Percentiles rank a stretch among this genome's conserved stretches.
These are phyloP conservation scores for Claviceps fusiformis DNA, from an alignment of 2,329 filamentous ascomycete genomes.

Conservation along the genomic window DNA sequence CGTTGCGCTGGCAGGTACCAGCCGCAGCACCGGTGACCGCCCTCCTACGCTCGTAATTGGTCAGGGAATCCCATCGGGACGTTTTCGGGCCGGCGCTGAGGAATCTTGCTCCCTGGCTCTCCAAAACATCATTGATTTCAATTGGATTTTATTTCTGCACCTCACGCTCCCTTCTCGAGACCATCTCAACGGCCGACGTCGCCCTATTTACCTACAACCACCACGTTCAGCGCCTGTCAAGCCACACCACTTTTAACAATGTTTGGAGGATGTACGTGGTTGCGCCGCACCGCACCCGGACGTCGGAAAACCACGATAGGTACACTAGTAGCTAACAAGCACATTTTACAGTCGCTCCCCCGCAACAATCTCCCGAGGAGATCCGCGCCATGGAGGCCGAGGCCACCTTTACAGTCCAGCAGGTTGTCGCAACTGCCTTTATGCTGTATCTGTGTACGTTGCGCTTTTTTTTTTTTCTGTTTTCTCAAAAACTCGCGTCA, in stretches of 20 bases:
- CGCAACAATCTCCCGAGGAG: conserved; percentile 56
- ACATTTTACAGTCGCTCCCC: conserved; percentile 43
- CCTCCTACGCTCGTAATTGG: no score
- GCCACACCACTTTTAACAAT: conserved; percentile 5
- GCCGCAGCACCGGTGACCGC: no score
- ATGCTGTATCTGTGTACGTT: conserved; percentile 64
- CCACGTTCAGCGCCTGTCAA: not conserved
- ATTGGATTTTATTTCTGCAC: no score
- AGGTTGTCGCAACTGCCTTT: conserved; percentile 49
- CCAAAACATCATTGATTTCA: no score
- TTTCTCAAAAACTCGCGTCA: not conserved
- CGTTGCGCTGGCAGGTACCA: no score
- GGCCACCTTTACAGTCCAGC: conserved; percentile 53
- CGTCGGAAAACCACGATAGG: no score
- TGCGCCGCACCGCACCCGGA: not conserved
- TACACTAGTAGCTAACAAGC: conserved; percentile 10
- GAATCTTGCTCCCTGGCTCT: not conserved
- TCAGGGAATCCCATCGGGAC: conserved; percentile 7
- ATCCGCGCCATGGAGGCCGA: conserved; percentile 55
- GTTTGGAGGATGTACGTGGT: conserved; percentile 29
- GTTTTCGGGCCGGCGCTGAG: conserved; percentile 10
- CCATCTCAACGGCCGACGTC: conserved; percentile 8
- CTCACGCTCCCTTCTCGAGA: not conserved
- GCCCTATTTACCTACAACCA: conserved; percentile 10
- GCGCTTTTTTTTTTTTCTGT: not conserved